These are phyloP conservation scores for Vaccinium darrowii DNA, from an alignment of 148 eudicot genomes.

Conservation along the genomic window DNA sequence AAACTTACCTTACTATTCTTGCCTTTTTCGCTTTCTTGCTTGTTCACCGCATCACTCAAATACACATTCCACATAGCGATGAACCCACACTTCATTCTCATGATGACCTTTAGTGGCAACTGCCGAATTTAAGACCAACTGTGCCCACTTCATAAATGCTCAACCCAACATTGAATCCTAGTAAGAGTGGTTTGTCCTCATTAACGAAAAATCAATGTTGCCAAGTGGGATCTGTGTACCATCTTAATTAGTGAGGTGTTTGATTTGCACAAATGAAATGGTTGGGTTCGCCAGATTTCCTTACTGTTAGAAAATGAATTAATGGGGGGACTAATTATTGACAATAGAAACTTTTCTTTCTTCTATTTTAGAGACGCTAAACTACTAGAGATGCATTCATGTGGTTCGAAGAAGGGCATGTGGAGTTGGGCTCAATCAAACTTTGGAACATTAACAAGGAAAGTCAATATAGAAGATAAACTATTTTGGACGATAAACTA, in stretches of 20 bases:
- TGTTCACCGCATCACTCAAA: neutral
- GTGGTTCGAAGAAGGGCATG: neutral
- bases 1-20: too few relatives aligned
- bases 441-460: neutral
- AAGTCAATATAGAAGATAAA: neutral
- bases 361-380: neutral
- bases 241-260: neutral
- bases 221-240: neutral
- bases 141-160: neutral
- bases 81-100: neutral
- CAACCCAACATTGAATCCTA: too few relatives aligned
- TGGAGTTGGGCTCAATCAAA: neutral
- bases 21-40: neutral
- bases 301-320: neutral
- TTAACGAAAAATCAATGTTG: too few relatives aligned
- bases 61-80: neutral
- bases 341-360: neutral
- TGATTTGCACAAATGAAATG: neutral
- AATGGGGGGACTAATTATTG: neutral
- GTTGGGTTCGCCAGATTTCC: neutral
- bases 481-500: neutral
- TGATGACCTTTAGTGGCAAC: neutral
- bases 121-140: neutral
- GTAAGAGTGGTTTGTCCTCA: too few relatives aligned
- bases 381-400: neutral